Evolutionary conservation across 305 asterid species (phyloP).

Genomic region (Coffea humblotiana): DNA sequence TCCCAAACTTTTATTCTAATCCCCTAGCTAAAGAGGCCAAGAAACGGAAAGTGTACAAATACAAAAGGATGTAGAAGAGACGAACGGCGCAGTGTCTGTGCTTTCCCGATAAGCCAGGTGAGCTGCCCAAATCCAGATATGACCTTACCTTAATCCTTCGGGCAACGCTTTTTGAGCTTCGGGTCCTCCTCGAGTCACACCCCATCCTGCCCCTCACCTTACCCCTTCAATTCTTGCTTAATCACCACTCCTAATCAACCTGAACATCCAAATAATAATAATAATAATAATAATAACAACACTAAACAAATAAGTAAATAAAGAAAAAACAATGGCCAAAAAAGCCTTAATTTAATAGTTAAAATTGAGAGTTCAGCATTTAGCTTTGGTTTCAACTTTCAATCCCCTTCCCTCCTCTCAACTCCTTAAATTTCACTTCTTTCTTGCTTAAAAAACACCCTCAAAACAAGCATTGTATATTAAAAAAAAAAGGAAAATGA

Average conservation of each 20-base stretch:
- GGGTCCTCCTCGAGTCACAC: constrained; percentile 20
- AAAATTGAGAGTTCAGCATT: no score
- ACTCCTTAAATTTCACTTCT: no score
- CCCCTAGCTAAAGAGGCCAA: neutral
- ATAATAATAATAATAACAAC: neutral
- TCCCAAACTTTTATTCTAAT: no score
- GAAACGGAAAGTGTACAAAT: neutral
- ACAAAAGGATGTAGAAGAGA: neutral
- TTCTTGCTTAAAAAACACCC: no score
- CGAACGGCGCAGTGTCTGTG: constrained; percentile 22
- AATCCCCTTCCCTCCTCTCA: no score
- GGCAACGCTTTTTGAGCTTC: neutral
- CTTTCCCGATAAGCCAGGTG: constrained; percentile 19
- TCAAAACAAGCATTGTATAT: no score
- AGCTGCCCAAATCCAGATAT: no score
- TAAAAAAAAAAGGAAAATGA: neutral
- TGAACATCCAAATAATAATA: no score
- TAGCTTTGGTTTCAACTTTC: no score
- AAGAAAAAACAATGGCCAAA: no score
- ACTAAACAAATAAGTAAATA: no score
- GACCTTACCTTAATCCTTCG: constrained; percentile 11
- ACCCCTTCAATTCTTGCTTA: neutral
- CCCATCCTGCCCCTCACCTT: neutral
- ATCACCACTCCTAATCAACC: neutral
- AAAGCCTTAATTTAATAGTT: no score